Percentiles rank a stretch among this genome's conserved stretches.
These are phyloP conservation scores for Zoysia japonica DNA, from an alignment of 176 grass and related monocot species.

Conservation along the genomic window DNA sequence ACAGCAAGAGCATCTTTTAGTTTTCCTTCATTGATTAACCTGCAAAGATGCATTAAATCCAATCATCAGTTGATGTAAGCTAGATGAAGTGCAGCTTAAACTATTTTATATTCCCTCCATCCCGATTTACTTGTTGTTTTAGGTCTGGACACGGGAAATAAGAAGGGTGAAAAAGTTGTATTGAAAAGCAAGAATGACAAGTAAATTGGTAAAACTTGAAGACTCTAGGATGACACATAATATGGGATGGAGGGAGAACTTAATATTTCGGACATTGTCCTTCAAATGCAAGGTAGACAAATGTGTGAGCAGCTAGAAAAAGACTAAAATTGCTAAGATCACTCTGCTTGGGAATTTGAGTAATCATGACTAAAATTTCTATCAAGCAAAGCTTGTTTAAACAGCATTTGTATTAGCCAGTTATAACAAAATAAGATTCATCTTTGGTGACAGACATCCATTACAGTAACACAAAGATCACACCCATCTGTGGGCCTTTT, in stretches of 20 bases:
- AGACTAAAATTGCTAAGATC: background rate
- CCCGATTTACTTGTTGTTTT: too few species aligned
- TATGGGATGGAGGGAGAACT: background rate
- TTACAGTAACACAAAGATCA: too few species aligned
- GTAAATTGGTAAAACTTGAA: too few species aligned
- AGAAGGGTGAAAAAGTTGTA: too few species aligned
- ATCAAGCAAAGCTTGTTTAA: constrained; percentile 1
- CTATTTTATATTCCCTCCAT: too few species aligned
- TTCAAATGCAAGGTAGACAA: background rate
- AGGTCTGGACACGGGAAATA: too few species aligned
- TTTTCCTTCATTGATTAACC: constrained; percentile 95
- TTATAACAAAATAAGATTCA: too few species aligned
- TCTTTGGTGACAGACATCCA: too few species aligned
- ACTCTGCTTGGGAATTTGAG: background rate
- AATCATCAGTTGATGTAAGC: constrained; percentile 15
- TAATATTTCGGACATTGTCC: background rate
- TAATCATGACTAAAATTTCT: background rate
- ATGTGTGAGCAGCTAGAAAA: background rate
- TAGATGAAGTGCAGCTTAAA: too few species aligned
- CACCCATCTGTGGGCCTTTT: background rate
- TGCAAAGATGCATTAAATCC: constrained; percentile 50
- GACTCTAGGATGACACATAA: too few species aligned
- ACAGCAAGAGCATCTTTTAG: constrained; percentile 93
- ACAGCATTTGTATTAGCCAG: background rate
- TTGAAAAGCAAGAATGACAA: too few species aligned